Conservation (phyloP, 2,329 filamentous ascomycete genomes). For the Pyrenophora graminea region DNA sequence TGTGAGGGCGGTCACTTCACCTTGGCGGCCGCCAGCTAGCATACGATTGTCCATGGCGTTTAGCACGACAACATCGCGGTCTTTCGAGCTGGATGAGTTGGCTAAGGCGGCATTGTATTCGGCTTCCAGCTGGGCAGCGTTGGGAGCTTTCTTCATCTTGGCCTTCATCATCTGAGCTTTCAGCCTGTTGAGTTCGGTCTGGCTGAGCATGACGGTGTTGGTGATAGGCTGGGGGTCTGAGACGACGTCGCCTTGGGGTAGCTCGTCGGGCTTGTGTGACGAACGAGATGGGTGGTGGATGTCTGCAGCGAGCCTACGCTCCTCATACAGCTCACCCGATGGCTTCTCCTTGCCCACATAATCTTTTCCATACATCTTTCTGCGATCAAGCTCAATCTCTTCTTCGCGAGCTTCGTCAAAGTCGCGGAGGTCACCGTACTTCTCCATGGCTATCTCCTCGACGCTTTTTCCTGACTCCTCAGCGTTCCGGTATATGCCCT, state of each 20-base stretch:
- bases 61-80: slow-evolving; percentile 75
- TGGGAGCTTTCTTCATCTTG: slow-evolving; percentile 76
- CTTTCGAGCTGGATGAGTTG: slow-evolving; percentile 60
- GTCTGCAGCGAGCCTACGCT: slow-evolving; percentile 68
- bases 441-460: slow-evolving; percentile 81
- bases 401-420: slow-evolving; percentile 96
- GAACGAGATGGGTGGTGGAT: slow-evolving; percentile 46
- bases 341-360: slow-evolving; percentile 87
- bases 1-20: slow-evolving; percentile 76
- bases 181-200: slow-evolving; percentile 82
- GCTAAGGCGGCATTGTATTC: slow-evolving; percentile 80
- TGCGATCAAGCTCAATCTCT: slow-evolving; percentile 83
- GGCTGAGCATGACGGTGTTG: slow-evolving; percentile 64
- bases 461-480: slow-evolving; percentile 72
- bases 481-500: slow-evolving; percentile 78
- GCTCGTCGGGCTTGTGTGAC: slow-evolving; percentile 35
- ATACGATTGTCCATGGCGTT: slow-evolving; percentile 88
- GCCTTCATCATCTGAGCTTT: slow-evolving; percentile 97
- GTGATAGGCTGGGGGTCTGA: slow-evolving; percentile 57
- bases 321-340: slow-evolving; percentile 80
- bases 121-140: slow-evolving; percentile 75
- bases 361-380: slow-evolving; percentile 79
- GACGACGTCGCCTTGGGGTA: slow-evolving; percentile 61
- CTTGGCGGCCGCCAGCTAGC: slow-evolving; percentile 73
- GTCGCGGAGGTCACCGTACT: slow-evolving; percentile 77